Base-by-base conservation (phyloP, 202 grass and related monocot species). In the Bolboschoenoplectus hybrid region DNA sequence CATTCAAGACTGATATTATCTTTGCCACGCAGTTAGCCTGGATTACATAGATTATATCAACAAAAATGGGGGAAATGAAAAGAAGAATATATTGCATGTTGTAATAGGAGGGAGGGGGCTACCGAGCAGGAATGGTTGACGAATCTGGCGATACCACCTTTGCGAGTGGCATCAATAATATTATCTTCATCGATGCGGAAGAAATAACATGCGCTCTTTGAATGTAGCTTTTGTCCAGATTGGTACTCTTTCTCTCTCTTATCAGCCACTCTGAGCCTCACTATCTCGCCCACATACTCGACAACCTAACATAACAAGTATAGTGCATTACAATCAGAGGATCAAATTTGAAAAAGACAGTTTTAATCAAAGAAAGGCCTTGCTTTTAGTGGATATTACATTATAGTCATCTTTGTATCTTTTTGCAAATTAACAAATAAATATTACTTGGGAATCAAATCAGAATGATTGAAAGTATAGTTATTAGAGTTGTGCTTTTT, bases 71-170 rank as follows among this genome's bases (percentile, higher is more conserved):
- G 75, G 61, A 74, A 6, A 82, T 78, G 20, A 90, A 41, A 51
- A 63, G 56, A 74, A 12, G 0, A 56, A 57, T 7, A 78, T 55
- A 12, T 55, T 56, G 74, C 50, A 57, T 17, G 6, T 46, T 45
- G 69, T 34, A 68, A 55, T 14, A 70, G 81, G 11, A 66, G 67
- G 35, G 32, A 58, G 41, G 36, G 63, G 36, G 17, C 5, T 94
- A 98, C 96, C 91, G 85, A 74, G 85, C 96, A 94, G 26, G 96
- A 96, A 88, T 98, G 96, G 41, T 98, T 98, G 52, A 98, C 89
- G 13, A 98, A 98, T 92, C 93, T 92, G 36, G 96, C 93, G 47
- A 98, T 94, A 6, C 96, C 93, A 44, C 96, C 96, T 90, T 98
- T 98, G 19, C 74, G 84, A 77, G 96, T 98, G 60, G 93, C 96